Conservation (phyloP, 345 rosid species). For the Limnanthes douglasii region DNA sequence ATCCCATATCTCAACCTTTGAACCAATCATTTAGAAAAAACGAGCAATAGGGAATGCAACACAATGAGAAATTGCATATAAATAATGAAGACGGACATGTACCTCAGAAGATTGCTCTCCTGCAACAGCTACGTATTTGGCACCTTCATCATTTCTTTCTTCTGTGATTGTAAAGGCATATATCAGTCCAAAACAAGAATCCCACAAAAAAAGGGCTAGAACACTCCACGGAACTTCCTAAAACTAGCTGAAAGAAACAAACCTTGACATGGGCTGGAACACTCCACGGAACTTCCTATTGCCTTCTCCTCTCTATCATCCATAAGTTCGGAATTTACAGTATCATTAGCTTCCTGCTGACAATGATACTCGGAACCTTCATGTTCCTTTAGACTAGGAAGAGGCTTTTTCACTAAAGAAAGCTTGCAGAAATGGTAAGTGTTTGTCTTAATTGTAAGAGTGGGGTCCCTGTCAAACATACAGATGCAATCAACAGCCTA, state of each 20-base stretch:
- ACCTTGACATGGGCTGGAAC: slow-evolving; percentile 24
- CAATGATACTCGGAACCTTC: slow-evolving; percentile 7
- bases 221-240: background rate
- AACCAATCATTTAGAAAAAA: slow-evolving; percentile 8
- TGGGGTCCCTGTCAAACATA: slow-evolving; percentile 34
- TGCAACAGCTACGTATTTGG: slow-evolving; percentile 51
- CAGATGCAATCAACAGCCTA: slow-evolving; percentile 3
- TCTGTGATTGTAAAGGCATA: slow-evolving; percentile 16
- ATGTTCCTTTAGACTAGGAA: slow-evolving; percentile 13
- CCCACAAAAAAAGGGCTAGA: background rate
- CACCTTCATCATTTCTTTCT: slow-evolving; percentile 19
- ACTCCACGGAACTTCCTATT: slow-evolving; percentile 11
- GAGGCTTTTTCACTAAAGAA: slow-evolving; percentile 53
- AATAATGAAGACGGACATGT: background rate
- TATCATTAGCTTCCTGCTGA: slow-evolving; percentile 16
- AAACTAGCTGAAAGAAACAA: slow-evolving; percentile 9
- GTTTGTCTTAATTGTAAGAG: slow-evolving; percentile 37
- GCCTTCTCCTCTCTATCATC: slow-evolving; percentile 11
- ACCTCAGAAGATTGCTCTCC: slow-evolving; percentile 76
- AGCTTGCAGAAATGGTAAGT: slow-evolving; percentile 93
- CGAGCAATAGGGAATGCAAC: slow-evolving; percentile 8
- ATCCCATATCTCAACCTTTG: slow-evolving; percentile 86
- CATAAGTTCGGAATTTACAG: slow-evolving; percentile 7
- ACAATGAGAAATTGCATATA: background rate
- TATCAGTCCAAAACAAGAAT: background rate